Conservation (phyloP, 139 green algal genomes). For the Microglena sp. region DNA sequence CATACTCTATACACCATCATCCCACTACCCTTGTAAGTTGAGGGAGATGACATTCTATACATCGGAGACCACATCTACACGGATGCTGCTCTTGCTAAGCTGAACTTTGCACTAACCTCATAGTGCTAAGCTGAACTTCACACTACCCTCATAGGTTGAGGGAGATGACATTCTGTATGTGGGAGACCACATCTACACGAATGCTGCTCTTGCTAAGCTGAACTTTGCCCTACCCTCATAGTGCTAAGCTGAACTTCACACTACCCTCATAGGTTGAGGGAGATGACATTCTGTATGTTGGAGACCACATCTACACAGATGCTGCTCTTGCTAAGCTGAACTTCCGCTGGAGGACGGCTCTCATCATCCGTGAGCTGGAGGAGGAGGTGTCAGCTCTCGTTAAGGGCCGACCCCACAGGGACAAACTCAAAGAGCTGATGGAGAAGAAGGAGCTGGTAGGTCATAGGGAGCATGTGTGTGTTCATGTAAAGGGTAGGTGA, state of each 20-base stretch:
- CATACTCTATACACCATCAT: too few species aligned
- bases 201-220: constrained; percentile 78
- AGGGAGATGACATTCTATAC: constrained; percentile 88
- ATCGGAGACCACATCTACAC: constrained; percentile 93
- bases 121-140: too few species aligned
- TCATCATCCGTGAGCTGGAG: constrained; percentile 89
- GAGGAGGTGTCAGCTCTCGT: constrained; percentile 75
- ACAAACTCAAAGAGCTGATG: constrained; percentile 78
- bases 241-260: too few species aligned
- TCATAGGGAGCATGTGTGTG: too few species aligned
- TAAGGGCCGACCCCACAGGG: constrained; percentile 50
- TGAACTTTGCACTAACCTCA: too few species aligned
- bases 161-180: constrained; percentile 93
- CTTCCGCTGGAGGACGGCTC: constrained; percentile 75
- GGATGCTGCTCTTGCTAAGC: constrained; percentile 76
- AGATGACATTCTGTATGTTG: constrained; percentile 91
- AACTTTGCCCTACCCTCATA: too few species aligned
- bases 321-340: constrained; percentile 80
- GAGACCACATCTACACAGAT: constrained; percentile 90
- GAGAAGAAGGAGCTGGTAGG: constrained; percentile 88
- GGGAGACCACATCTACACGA: constrained; percentile 89
- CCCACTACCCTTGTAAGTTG: too few species aligned
- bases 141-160: too few species aligned
- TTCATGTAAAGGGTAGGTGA: too few species aligned
- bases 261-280: too few species aligned